phyloP scores from a whole-genome alignment of 805 yeast genomes.

The Scheffersomyces amazonensis region DNA sequence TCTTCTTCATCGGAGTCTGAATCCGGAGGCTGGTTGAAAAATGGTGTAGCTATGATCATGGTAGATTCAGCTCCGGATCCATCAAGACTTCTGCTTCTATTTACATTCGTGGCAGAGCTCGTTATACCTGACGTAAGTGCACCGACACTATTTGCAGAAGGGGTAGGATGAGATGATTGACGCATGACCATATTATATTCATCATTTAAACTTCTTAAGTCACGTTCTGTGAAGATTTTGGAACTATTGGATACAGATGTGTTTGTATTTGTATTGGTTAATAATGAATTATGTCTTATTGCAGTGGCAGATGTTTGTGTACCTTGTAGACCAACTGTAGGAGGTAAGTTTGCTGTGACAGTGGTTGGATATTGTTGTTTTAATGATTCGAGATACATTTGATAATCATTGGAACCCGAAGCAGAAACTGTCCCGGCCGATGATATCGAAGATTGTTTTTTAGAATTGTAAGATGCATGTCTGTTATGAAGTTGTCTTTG shows the following conservation, averaged over 20 bases:
- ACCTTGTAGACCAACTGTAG: neutral
- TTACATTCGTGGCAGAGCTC: neutral
- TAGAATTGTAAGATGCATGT: conserved; percentile 4
- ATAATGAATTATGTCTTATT: neutral
- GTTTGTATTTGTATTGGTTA: neutral
- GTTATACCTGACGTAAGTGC: neutral
- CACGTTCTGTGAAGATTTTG: conserved; percentile 4
- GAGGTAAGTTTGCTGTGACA: neutral
- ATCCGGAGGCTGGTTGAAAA: conserved; percentile 38
- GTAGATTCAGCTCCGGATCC: conserved; percentile 1
- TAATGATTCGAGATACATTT: conserved; percentile 5
- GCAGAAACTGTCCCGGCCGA: neutral
- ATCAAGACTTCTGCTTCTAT: conserved; percentile 1
- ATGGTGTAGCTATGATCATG: conserved; percentile 36
- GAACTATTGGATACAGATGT: conserved; percentile 1
- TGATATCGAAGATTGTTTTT: conserved; percentile 12
- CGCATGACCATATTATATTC: conserved; percentile 2
- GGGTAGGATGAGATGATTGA: neutral
- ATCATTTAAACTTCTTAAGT: conserved; percentile 4
- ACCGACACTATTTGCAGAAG: neutral
- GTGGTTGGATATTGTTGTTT: conserved; percentile 3
- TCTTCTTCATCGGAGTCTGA: conserved; percentile 21
- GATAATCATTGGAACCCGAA: conserved; percentile 5
- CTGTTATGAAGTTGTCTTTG: neutral
- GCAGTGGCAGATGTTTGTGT: neutral